Base-by-base conservation (phyloP, 23 red algal species). In the Gracilaria gracilis region DNA sequence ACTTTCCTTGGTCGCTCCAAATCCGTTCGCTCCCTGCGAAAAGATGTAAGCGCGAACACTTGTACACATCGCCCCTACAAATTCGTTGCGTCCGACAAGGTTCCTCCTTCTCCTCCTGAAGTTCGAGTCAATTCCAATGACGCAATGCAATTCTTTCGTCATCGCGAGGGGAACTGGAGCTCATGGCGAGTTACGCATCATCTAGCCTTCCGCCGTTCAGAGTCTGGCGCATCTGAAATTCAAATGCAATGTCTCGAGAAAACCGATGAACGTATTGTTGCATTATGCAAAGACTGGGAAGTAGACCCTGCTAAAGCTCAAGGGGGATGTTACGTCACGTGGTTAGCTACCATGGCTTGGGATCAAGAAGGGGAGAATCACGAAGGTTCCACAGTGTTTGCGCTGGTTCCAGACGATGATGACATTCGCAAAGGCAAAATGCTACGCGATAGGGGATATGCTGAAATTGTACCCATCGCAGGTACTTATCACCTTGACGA, bases 291-390 rank as follows among this genome's bases (percentile, higher is more conserved):
- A 40, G 82, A 85, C 27, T 79, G 93, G 64, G 86, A 96, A 13
- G 42, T 98, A 17, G 71, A 69, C 46, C 79, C 85, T 19, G 59
- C 80, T 5, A 40, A 39, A 23, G 36, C 67, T 11, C 83, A 93
- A 37, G 97, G 97, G 14, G 97, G 97, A 6, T 99, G 97, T 71
- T 83, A 87, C 62, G 97, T 99, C 31, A 95, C 84, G 19, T 99
- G 97, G 97, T 76, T 84, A 27, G 97, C 97, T 27, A 93, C 89
- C 4, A 69, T 99, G 93, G 91, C 85, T 23, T 99, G 97, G 97
- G 97, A 96, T 66, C 94, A 96, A 38, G 97, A 99, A 65, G 97
- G 94, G 47, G 97, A 99, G 34, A 95, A 93, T 38, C 94, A 99
- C 54, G 62, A 93, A 69, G 97, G 97, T 11, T 75, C 58, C 40